Evolutionary conservation across 371 early-diverging fungal species (phyloP).

Genomic region (Nematocida parisii): DNA sequence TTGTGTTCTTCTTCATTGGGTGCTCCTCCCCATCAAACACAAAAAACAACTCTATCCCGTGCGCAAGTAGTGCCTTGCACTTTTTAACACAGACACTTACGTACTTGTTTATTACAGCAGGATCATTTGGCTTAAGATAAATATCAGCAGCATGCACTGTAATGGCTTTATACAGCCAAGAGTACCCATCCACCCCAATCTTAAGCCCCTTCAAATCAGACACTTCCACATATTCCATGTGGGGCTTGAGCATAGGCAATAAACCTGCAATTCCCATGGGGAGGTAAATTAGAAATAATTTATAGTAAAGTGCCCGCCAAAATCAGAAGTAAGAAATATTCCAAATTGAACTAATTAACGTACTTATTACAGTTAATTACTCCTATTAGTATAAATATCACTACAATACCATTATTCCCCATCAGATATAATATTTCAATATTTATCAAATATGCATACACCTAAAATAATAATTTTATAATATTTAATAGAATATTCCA

Average conservation of each 20-base stretch:
- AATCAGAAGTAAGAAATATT: not conserved
- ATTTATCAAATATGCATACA: too few species aligned
- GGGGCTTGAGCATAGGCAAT: constrained; percentile 67
- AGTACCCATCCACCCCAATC: constrained; percentile 69
- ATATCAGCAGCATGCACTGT: constrained; percentile 62
- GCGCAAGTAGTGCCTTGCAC: constrained; percentile 52
- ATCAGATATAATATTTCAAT: too few species aligned
- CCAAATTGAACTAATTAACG: not conserved
- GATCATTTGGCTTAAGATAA: constrained; percentile 47
- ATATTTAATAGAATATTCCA: too few species aligned
- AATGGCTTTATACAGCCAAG: constrained; percentile 68
- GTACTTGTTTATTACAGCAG: constrained; percentile 50
- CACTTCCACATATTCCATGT: constrained; percentile 55
- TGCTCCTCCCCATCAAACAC: constrained; percentile 92
- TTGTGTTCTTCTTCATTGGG: constrained; percentile 79
- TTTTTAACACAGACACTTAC: constrained; percentile 57
- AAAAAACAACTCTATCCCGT: constrained; percentile 74
- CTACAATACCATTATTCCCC: too few species aligned
- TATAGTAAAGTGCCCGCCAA: constrained; percentile 32
- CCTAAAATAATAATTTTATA: too few species aligned
- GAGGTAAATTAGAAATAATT: constrained; percentile 27
- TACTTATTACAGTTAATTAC: not conserved
- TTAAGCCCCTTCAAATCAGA: constrained; percentile 47
- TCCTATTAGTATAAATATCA: too few species aligned
- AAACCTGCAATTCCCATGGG: constrained; percentile 70